These are phyloP conservation scores for Arachis stenosperma DNA, from an alignment of 306 rosid genomes.

Conservation along the genomic window DNA sequence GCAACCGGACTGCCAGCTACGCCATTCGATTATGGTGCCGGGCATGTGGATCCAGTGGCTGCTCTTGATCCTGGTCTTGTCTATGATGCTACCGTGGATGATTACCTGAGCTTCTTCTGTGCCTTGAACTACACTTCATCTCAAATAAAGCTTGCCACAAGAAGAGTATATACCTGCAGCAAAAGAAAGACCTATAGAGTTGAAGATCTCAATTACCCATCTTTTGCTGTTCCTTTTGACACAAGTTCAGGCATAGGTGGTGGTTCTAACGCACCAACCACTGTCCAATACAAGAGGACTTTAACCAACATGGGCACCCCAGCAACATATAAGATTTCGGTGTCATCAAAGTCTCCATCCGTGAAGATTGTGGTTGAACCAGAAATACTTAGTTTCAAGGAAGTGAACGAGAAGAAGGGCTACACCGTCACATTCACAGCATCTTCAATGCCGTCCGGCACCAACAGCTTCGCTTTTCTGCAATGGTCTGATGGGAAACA, in stretches of 20 bases:
- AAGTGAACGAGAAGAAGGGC: constrained; percentile 57
- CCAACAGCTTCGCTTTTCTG: constrained; percentile 64
- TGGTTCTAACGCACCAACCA: constrained; percentile 45
- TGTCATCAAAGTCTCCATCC: constrained; percentile 46
- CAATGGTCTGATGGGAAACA: constrained; percentile 94
- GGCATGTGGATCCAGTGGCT: constrained; percentile 80
- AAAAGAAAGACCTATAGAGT: constrained; percentile 60
- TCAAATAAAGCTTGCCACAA: constrained; percentile 58
- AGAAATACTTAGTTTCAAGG: constrained; percentile 56
- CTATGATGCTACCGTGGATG: constrained; percentile 60
- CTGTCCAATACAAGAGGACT: constrained; percentile 62
- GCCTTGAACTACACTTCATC: constrained; percentile 65
- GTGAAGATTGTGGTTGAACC: constrained; percentile 79
- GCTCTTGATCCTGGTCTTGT: constrained; percentile 95
- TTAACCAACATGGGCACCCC: constrained; percentile 79
- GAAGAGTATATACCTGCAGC: constrained; percentile 54
- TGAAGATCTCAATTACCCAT: constrained; percentile 83
- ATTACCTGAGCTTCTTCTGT: constrained; percentile 80
- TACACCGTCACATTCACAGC: constrained; percentile 72
- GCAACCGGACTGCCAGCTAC: constrained; percentile 70
- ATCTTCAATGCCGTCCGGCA: constrained; percentile 60
- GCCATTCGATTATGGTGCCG: constrained; percentile 86
- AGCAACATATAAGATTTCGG: constrained; percentile 59
- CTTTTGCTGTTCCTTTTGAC: constrained; percentile 77
- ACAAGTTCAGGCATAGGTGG: constrained; percentile 58